Conservation (phyloP, 106 monocot genomes). For the Posidonia australis region DNA sequence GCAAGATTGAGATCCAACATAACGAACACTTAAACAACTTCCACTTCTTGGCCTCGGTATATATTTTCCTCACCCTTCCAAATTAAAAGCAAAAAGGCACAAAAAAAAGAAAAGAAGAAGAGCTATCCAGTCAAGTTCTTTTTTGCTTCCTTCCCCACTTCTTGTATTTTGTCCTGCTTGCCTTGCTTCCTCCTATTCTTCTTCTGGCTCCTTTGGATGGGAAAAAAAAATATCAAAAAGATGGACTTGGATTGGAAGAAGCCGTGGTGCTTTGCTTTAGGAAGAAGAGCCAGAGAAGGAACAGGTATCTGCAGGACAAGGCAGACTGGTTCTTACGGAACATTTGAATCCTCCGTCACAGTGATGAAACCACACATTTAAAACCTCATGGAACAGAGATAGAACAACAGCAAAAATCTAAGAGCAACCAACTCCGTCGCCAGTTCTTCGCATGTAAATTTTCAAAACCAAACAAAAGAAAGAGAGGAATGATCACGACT, state of each 20-base stretch:
- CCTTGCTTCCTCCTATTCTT: neutral
- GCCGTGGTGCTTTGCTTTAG: neutral
- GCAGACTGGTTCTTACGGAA: slow-evolving; percentile 22
- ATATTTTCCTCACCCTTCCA: neutral
- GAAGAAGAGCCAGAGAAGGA: slow-evolving; percentile 17
- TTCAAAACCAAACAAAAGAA: neutral
- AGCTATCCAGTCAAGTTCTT: no score
- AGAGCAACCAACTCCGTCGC: no score
- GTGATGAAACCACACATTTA: neutral
- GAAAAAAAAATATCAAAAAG: neutral
- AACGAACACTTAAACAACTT: neutral
- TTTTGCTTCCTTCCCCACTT: no score
- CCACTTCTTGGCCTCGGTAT: neutral
- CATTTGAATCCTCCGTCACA: slow-evolving; percentile 2
- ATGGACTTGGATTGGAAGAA: neutral
- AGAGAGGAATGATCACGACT: neutral
- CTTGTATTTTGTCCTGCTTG: neutral
- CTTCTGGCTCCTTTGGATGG: neutral
- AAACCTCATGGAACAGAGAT: neutral
- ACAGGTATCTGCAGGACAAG: slow-evolving; percentile 12
- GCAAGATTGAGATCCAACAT: slow-evolving; percentile 60
- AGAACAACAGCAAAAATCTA: no score
- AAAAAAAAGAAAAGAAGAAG: no score
- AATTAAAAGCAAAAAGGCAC: no score
- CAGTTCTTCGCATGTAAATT: no score